phyloP scores from a whole-genome alignment of 768 basidiomycete species.

The Auriculariales sp. region DNA sequence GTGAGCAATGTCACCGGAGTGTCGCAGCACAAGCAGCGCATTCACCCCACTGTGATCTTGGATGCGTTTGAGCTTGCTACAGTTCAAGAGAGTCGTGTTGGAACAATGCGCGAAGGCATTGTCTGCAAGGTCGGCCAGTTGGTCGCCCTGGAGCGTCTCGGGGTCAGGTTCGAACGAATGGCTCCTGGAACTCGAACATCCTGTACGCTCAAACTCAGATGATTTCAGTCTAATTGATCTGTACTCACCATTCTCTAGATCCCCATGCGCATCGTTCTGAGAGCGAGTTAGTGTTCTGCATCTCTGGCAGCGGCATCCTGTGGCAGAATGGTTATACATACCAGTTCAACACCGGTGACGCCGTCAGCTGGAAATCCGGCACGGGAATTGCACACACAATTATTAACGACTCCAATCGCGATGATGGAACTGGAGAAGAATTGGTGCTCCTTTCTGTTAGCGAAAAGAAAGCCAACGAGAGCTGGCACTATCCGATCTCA shows the following conservation, averaged over 20 bases:
- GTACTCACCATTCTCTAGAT: not conserved
- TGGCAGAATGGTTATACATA: slow-evolving; percentile 10
- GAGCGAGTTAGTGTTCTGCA: slow-evolving; percentile 9
- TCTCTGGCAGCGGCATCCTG: slow-evolving; percentile 8
- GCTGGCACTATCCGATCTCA: slow-evolving; percentile 5
- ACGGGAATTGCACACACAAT: slow-evolving; percentile 11
- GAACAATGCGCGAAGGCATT: no score
- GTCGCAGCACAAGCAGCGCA: no score
- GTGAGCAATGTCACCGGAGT: no score
- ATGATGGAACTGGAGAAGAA: slow-evolving; percentile 6
- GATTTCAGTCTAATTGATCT: not conserved
- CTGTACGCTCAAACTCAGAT: slow-evolving; percentile 3
- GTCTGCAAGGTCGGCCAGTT: slow-evolving; percentile 9
- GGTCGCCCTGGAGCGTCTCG: slow-evolving; percentile 3
- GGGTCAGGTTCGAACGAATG: slow-evolving; percentile 9
- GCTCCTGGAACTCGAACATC: slow-evolving; percentile 10
- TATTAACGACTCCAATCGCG: slow-evolving; percentile 11
- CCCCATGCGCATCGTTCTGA: slow-evolving; percentile 8
- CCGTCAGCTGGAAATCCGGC: slow-evolving; percentile 8
- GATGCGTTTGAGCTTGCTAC: no score
- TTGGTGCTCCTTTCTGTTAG: slow-evolving; percentile 8
- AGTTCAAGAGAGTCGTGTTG: no score
- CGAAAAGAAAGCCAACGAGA: slow-evolving; percentile 4
- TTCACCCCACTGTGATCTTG: no score
- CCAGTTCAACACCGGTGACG: slow-evolving; percentile 8